Conservation (phyloP, 1,284 basidiomycete species). For the Cystobasidium sp. region DNA sequence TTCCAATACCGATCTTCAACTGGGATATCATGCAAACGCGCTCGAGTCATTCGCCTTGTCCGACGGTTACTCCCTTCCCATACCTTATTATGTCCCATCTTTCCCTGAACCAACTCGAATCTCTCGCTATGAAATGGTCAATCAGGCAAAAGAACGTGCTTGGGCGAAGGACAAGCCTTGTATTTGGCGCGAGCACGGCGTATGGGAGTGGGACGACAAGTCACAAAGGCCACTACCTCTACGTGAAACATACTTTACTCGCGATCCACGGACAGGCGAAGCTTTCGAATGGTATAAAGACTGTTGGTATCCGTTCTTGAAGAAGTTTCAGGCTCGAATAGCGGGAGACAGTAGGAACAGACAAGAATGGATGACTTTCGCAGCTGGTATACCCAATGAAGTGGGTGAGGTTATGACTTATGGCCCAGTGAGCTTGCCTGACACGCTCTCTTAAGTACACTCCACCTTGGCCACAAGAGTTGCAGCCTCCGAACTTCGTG, state of each 20-base stretch:
- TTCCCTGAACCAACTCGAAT: constrained; percentile 79
- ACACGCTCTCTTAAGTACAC: constrained; percentile 46
- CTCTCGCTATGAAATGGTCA: constrained; percentile 58
- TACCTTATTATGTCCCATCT: constrained; percentile 75
- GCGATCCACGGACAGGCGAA: constrained; percentile 66
- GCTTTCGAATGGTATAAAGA: constrained; percentile 63
- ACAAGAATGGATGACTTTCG: constrained; percentile 64
- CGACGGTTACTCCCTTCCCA: constrained; percentile 72
- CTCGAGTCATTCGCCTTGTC: constrained; percentile 68
- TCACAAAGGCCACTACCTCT: constrained; percentile 75
- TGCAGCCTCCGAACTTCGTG: constrained; percentile 73
- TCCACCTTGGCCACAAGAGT: constrained; percentile 57
- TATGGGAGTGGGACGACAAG: constrained; percentile 84
- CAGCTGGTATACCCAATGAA: constrained; percentile 89
- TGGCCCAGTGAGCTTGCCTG: neutral
- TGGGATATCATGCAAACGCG: constrained; percentile 66
- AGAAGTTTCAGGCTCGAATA: constrained; percentile 68
- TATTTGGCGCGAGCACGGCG: constrained; percentile 87
- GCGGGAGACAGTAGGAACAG: constrained; percentile 50
- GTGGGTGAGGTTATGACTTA: constrained; percentile 58
- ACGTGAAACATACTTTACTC: constrained; percentile 82
- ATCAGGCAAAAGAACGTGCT: constrained; percentile 64
- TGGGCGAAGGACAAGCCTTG: constrained; percentile 67
- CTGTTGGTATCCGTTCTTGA: constrained; percentile 81
- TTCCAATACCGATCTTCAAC: constrained; percentile 91